phyloP scores from a whole-genome alignment of 108 stramenopile species.

The Cafeteria roenbergensis region DNA sequence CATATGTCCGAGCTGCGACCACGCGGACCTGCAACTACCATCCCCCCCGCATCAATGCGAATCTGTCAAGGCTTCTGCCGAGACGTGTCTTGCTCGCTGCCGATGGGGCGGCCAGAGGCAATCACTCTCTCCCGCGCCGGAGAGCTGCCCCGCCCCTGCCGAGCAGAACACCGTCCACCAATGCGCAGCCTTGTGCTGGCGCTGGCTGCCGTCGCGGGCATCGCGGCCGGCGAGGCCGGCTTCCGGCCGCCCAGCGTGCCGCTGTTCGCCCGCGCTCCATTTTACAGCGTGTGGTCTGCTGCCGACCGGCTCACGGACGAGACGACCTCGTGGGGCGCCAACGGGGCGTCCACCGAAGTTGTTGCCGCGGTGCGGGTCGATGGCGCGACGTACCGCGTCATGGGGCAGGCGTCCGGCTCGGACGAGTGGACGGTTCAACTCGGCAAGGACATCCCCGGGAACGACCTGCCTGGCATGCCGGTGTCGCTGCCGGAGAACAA shows the following conservation, averaged over 20 bases:
- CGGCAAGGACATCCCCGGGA: neutral
- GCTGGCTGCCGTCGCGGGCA: too few relatives aligned
- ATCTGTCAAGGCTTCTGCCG: too few relatives aligned
- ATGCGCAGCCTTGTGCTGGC: too few relatives aligned
- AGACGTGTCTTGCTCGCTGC: too few relatives aligned
- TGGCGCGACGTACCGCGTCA: neutral
- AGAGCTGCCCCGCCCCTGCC: too few relatives aligned
- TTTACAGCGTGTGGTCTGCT: neutral
- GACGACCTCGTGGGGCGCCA: neutral
- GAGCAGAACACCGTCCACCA: too few relatives aligned
- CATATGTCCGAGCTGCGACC: too few relatives aligned
- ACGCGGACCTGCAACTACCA: too few relatives aligned
- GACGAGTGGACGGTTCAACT: neutral
- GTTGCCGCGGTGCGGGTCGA: conserved; percentile 2
- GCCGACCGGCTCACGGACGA: conserved; percentile 5
- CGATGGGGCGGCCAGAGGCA: too few relatives aligned
- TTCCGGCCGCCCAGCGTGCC: conserved; percentile 12
- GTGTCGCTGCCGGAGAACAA: neutral
- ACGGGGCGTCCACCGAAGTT: neutral
- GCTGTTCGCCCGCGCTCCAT: neutral
- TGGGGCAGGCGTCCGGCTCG: neutral
- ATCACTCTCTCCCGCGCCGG: too few relatives aligned
- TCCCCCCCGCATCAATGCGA: too few relatives aligned
- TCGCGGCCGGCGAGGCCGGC: too few relatives aligned
- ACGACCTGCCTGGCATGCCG: neutral